A percentile compares a stretch with the other conserved stretches of the same genome.
Conservation (phyloP, 192 early-diverging fungal species). For the Entrophospora sp. region DNA sequence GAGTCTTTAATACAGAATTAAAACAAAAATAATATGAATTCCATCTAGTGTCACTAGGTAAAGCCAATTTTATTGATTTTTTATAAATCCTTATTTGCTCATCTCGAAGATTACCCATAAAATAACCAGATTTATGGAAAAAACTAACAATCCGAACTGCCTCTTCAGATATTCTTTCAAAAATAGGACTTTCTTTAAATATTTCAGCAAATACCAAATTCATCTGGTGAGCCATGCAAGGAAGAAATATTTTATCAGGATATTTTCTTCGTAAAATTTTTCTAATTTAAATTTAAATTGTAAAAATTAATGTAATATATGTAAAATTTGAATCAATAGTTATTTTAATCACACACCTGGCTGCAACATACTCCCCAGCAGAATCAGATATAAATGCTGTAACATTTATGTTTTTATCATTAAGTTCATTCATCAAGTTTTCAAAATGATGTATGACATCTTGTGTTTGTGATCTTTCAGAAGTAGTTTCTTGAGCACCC, state of each 20-base stretch:
- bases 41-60: background rate
- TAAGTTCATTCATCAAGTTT: background rate
- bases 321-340: background rate
- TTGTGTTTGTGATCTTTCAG: background rate
- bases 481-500: background rate
- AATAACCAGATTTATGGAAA: background rate
- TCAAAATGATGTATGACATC: background rate
- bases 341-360: background rate
- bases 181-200: background rate
- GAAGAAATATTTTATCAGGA: background rate
- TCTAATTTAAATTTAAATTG: background rate
- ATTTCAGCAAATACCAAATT: slow-evolving; percentile 1
- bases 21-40: background rate
- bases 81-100: background rate
- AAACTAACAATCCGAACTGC: background rate
- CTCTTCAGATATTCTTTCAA: background rate
- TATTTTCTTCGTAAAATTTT: background rate
- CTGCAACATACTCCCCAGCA: background rate
- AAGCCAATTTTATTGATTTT: background rate
- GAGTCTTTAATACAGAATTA: background rate
- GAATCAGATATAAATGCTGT: background rate
- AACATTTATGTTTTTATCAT: background rate
- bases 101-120: background rate
- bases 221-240: background rate
- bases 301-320: background rate